Base-by-base conservation (phyloP, 2,329 filamentous ascomycete species). In the Trichophyton equinum region DNA sequence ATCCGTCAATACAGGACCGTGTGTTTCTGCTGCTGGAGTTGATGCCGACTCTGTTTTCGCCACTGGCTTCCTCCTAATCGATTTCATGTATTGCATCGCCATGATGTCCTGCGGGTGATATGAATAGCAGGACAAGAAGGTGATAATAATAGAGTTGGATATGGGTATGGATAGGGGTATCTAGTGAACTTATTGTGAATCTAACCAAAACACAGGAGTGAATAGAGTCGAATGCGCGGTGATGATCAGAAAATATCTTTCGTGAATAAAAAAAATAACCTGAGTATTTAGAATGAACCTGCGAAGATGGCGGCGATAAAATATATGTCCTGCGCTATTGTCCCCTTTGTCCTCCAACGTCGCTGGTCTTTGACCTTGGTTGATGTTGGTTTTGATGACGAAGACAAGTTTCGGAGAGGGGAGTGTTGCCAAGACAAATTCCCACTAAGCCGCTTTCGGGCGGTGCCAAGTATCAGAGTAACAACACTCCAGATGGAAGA, bases 1-100 rank as follows among this genome's bases (percentile, higher is more conserved):
- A n/a, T 81, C 77, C 18, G 80, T 82, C n/a, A 85, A 69, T 2
- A 85, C 77, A 68, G 67, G 77, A 57, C 68, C 70, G 33, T 72
- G 72, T 3, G 70, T 63, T 57, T 67, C 71, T 59, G 64, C 68
- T 66, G 62, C 72, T 57, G 55, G 27, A 6, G 33, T 13, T 15
- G 55, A 8, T 57, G 33, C 11, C n/a, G 53, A 33, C 27, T 56
- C 40, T 15, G 55, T 3, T 57, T 63, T 71, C 15, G 69, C 68
- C 49, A 68, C 72, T 57, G 69, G 68, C 64, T 73, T 76, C 60
- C 70, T 67, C 60, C 73, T 75, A 55, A 77, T 71, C 63, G 73
- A 70, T 57, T 72, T 76, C 60, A 79, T 70, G 63, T 77, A 77
- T 64, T 78, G 70, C 71, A 76, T 75, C 62, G 63, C 53, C 58